Evolutionary conservation across 257 asterid genomes (phyloP), one percentile per base, ranked within the genome.

Genomic region (Nicotiana sylvestris): DNA sequence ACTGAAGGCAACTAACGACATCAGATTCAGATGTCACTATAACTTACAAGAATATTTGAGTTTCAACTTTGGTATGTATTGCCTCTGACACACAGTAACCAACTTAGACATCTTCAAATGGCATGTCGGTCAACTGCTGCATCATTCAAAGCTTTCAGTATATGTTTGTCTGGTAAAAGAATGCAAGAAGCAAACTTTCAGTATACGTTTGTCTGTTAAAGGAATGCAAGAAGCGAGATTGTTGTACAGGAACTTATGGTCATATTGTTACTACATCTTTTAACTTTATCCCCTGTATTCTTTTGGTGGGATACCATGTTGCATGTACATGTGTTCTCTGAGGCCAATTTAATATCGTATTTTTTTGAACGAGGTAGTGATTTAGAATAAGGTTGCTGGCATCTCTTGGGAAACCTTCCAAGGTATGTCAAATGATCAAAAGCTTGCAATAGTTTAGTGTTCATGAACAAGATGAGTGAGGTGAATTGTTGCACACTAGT

Each of bases 171-270:
- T 21, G 21, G 21, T 21, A 0, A 21, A 21, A 21, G 21, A 21
- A 21, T 21, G 21, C 21, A 21, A 21, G 21, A 21, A 21, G 21
- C 21, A 21, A 21, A 21, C 21, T n/a, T 33, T 72, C 21, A 1
- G 16, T 74, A 49, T 49, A 49, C 5, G 27, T 49, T 13, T 49
- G 37, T 74, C n/a, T 74, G 39, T 49, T 4, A 12, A 25, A 69
- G 12, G 1, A 43, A 9, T 9, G 62, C 39, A 27, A 74, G 62
- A 49, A 27, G 39, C 12, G 39, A 27, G 62, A 74, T 49, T 74
- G 9, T 74, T 74, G 80, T 74, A 74, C 80, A 74, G 43, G 62
- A 49, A 74, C 66, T 29, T 15, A 49, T 74, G 62, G 51, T 25
- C 80, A 74, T 74, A 9, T 68, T 35, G 55, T 68, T 67, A 35